Conservation (phyloP, 2,329 filamentous ascomycete genomes). For the Colletotrichum nymphaeae region DNA sequence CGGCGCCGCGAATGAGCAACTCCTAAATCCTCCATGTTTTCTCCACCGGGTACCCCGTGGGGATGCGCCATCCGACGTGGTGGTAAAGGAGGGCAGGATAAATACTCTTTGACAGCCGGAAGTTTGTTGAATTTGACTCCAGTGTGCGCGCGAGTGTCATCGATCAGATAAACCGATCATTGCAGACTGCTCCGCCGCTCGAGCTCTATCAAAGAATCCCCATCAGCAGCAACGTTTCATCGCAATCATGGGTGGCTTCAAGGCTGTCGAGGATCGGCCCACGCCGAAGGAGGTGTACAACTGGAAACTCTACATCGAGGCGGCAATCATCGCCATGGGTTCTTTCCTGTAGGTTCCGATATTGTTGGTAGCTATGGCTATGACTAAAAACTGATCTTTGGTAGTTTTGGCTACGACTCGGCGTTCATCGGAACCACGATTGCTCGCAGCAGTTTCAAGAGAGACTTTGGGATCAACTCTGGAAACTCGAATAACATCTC, state of each 20-base stretch:
- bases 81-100: conserved; percentile 22
- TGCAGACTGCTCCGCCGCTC: not conserved
- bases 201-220: not conserved
- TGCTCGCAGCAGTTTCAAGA: conserved; percentile 57
- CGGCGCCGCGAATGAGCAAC: conserved; percentile 13
- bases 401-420: conserved; percentile 64
- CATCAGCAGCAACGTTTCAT: not conserved
- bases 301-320: conserved; percentile 60
- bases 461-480: conserved; percentile 49
- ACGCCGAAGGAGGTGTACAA: conserved; percentile 67
- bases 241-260: conserved; percentile 49
- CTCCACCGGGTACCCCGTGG: conserved; percentile 29
- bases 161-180: not conserved
- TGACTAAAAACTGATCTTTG: not conserved
- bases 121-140: not conserved
- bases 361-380: conserved; percentile 18
- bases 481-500: conserved; percentile 46
- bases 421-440: conserved; percentile 67
- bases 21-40: conserved; percentile 28
- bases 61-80: conserved; percentile 29
- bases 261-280: conserved; percentile 64
- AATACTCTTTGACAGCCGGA: conserved; percentile 29
- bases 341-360: conserved; percentile 48
- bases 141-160: not conserved
- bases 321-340: conserved; percentile 59